A percentile compares a stretch with the other conserved stretches of the same genome.
Evolutionary conservation across 164 flowering plant species (phyloP).

Genomic region (Echeveria elegans): DNA sequence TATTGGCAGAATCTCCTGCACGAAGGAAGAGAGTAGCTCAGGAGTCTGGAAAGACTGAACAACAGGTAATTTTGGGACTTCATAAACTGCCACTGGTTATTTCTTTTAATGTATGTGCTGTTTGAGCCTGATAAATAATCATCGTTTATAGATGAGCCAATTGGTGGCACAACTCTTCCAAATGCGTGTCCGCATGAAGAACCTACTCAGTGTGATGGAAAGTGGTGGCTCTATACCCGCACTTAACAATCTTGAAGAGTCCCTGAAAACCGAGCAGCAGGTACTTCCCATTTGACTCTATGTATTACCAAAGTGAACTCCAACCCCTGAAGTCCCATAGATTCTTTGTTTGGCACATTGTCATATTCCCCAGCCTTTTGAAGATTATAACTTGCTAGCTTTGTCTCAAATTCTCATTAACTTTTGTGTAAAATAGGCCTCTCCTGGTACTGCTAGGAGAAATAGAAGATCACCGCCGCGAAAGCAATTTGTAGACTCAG

Average conservation of each 20-base stretch:
- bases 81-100: too few relatives aligned
- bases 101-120: background rate
- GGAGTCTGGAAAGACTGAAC: too few relatives aligned
- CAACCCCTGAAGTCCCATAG: background rate
- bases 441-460: conserved; percentile 85
- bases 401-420: background rate
- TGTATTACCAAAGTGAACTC: background rate
- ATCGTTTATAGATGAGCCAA: conserved; percentile 95
- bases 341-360: background rate
- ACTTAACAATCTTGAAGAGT: conserved; percentile 75
- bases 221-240: conserved; percentile 85
- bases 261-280: conserved; percentile 78
- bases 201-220: conserved; percentile 84
- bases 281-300: conserved; percentile 22
- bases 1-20: too few relatives aligned
- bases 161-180: conserved; percentile 92
- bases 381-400: background rate
- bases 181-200: conserved; percentile 97
- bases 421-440: conserved; percentile 37
- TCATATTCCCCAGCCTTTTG: background rate
- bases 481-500: conserved; percentile 47
- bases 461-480: conserved; percentile 57
- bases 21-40: too few relatives aligned
- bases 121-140: background rate
- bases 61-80: too few relatives aligned